Evolutionary conservation across 2,329 filamentous ascomycete species (phyloP).

Genomic region (Colletotrichum musicola): DNA sequence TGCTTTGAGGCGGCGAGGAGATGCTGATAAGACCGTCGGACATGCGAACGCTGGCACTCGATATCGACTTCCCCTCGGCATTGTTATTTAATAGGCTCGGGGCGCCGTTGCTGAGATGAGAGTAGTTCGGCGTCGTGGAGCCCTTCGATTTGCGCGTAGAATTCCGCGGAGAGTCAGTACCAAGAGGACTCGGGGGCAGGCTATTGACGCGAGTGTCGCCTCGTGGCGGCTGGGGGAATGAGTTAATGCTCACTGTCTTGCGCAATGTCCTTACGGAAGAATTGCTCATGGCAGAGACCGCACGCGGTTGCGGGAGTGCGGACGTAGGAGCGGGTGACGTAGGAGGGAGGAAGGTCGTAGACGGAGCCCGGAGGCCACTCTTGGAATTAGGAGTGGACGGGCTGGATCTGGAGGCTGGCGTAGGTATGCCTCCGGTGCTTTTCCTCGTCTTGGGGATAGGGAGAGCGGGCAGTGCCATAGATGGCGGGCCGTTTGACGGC

Average conservation of each 20-base stretch:
- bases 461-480: constrained; percentile 78
- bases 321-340: constrained; percentile 65
- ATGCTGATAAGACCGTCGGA: constrained; percentile 83
- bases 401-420: constrained; percentile 56
- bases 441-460: constrained; percentile 80
- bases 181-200: constrained; percentile 72
- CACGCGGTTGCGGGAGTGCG: constrained; percentile 68
- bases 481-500: constrained; percentile 78
- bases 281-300: constrained; percentile 66
- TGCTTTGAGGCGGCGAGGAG: constrained; percentile 86
- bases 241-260: constrained; percentile 92
- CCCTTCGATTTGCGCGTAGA: constrained; percentile 66
- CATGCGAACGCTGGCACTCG: constrained; percentile 71
- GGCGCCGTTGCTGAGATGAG: constrained; percentile 58
- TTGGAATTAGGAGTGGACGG: constrained; percentile 65
- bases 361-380: constrained; percentile 69
- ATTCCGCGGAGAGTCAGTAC: constrained; percentile 61
- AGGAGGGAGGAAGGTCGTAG: constrained; percentile 66
- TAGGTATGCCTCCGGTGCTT: constrained; percentile 66
- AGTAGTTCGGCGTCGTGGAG: constrained; percentile 64
- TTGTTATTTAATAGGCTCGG: constrained; percentile 85
- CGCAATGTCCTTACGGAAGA: constrained; percentile 77
- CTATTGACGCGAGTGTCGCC: constrained; percentile 70
- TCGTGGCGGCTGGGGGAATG: constrained; percentile 90
- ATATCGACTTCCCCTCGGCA: constrained; percentile 81